Base-by-base conservation (phyloP, 1,284 basidiomycete species). In the Tilletia caries region DNA sequence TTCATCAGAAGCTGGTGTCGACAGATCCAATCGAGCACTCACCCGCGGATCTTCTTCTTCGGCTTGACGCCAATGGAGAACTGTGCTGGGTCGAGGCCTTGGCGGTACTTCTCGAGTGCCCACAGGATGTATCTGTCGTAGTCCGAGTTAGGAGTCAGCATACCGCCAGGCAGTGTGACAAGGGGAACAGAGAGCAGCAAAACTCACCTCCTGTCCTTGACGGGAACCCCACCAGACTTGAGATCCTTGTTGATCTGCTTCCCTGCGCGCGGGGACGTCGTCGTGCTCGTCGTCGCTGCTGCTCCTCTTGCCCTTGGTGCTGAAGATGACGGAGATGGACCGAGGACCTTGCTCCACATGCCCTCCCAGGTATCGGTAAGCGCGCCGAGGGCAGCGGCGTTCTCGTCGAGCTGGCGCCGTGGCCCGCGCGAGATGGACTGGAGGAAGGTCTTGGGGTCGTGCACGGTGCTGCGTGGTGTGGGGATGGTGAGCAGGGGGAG, bases 71-170 rank as follows among this genome's bases (percentile, higher is more conserved):
- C 27, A 23, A 48, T 48, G 37, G 48, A 46, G 46, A 64, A 65
- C 23, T 58, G 18, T 18, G 48, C 29, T 4, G 64, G 64, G 34
- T 69, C 64, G 5, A 37, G 41, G n/a, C 68, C 68, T 33, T 65
- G 68, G 18, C 68, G 44, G 68, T 29, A 69, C 64, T 64, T 65
- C 64, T 69, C 68, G 64, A 69, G 32, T 15, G 64, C 64, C 68
- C 68, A 69, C 5, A 69, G 68, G 6, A 69, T 33, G 34, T 69
- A 69, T 66, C 64, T 68, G 34, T 33, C 25, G 25, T n/a, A n/a
- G n/a, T n/a, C n/a, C n/a, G 41, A 44, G 32, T 44, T 27, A 32
- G 20, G 43, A 44, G 44, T 54, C 13, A n/a, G 20, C 18, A 27
- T 54, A n/a, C 50, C 18, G n/a, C 50, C 50, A n/a, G 25, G 50